Percentiles rank a stretch among this genome's conserved stretches.
These are phyloP conservation scores for Planoprotostelium fungivorum DNA, from an alignment of 78 protist species.

Conservation along the genomic window DNA sequence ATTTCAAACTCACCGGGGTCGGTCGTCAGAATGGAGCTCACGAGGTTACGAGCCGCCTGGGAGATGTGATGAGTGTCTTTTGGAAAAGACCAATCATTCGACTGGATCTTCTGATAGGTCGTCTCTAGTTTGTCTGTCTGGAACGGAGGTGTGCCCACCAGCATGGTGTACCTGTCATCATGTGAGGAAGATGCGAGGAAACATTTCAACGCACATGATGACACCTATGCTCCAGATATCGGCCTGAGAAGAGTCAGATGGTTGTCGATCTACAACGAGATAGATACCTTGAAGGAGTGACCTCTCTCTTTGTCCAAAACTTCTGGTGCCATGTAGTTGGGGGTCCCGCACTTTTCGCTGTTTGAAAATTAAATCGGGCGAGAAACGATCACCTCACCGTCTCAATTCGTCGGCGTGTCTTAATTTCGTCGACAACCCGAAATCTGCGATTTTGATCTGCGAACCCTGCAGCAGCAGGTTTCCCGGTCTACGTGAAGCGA, in stretches of 20 bases:
- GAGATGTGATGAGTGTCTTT: conserved; percentile 21
- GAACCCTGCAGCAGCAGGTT: conserved; percentile 83
- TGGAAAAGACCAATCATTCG: conserved; percentile 76
- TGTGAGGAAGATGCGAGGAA: background rate
- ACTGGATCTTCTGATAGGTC: conserved; percentile 82
- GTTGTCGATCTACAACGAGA: conserved; percentile 38
- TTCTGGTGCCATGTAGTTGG: conserved; percentile 99
- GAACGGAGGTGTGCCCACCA: conserved; percentile 96
- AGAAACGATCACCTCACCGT: conserved; percentile 16
- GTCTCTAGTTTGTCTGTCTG: conserved; percentile 83
- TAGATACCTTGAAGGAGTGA: conserved; percentile 73
- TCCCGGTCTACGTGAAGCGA: conserved; percentile 66
- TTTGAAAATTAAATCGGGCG: background rate
- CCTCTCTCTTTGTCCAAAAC: conserved; percentile 71
- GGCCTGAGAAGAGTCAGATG: conserved; percentile 28
- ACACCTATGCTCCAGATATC: conserved; percentile 94
- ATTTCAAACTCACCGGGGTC: conserved; percentile 44
- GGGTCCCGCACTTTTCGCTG: conserved; percentile 98
- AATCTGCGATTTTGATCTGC: conserved; percentile 92
- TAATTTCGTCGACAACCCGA: conserved; percentile 92
- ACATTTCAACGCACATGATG: conserved; percentile 55
- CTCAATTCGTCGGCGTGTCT: conserved; percentile 83
- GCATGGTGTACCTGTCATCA: conserved; percentile 74
- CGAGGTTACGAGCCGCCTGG: conserved; percentile 63
- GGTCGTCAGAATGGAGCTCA: conserved; percentile 71